phyloP scores from a whole-genome alignment of 306 rosid genomes.

The Prosopis cineraria region DNA sequence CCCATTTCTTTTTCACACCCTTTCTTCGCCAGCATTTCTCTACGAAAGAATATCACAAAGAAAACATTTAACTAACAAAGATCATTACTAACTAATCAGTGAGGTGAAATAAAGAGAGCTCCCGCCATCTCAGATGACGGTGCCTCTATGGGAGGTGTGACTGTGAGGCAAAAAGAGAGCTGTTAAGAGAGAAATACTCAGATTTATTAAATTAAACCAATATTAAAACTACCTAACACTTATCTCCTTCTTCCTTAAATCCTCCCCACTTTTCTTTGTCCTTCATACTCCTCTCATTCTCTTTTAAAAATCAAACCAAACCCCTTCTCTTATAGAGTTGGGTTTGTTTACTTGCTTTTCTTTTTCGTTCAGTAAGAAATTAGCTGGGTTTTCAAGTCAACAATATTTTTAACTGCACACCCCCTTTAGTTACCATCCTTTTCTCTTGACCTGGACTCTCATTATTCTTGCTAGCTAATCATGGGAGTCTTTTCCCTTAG shows the following conservation, averaged over 20 bases:
- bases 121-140: slow-evolving; percentile 56
- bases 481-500: slow-evolving; percentile 73
- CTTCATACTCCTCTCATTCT: slow-evolving; percentile 37
- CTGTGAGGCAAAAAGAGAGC: slow-evolving; percentile 66
- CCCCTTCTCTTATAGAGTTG: slow-evolving; percentile 40
- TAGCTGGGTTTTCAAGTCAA: slow-evolving; percentile 55
- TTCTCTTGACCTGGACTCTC: slow-evolving; percentile 19
- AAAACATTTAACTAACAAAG: slow-evolving; percentile 25
- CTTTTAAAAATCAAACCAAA: slow-evolving; percentile 47
- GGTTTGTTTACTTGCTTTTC: slow-evolving; percentile 67
- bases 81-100: slow-evolving; percentile 39
- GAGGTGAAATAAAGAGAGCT: slow-evolving; percentile 49
- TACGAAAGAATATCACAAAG: slow-evolving; percentile 29
- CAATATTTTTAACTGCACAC: slow-evolving; percentile 44
- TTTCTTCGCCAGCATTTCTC: slow-evolving; percentile 40
- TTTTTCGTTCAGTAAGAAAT: slow-evolving; percentile 43
- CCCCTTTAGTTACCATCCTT: slow-evolving; percentile 27
- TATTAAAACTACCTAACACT: slow-evolving; percentile 58
- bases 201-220: slow-evolving; percentile 28
- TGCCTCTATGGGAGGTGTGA: slow-evolving; percentile 47
- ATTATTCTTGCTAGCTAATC: slow-evolving; percentile 30
- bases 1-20: slow-evolving; percentile 42
- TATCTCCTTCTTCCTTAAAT: slow-evolving; percentile 70
- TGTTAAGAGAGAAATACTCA: slow-evolving; percentile 30
- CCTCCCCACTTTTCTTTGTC: slow-evolving; percentile 44